phyloP scores from a whole-genome alignment of 2,329 filamentous ascomycete species.

The Botrytis paeoniae region DNA sequence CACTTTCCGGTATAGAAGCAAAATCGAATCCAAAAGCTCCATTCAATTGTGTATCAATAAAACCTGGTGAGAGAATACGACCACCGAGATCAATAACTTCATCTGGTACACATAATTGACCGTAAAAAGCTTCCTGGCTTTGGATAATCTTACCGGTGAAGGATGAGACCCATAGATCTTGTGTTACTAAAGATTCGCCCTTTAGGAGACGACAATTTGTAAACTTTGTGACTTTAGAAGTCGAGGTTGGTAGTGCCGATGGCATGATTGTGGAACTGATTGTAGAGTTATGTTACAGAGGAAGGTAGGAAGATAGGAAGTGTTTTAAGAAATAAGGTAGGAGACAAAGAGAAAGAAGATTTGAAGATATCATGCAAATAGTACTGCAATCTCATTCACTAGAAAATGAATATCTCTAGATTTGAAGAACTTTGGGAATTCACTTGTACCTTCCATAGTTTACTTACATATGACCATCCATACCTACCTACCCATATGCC shows the following conservation, averaged over 20 bases:
- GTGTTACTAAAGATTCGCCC: slow-evolving; percentile 61
- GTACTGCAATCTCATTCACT: slow-evolving; percentile 10
- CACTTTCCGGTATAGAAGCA: slow-evolving; percentile 67
- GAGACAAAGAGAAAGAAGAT: slow-evolving; percentile 5
- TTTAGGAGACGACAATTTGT: slow-evolving; percentile 81
- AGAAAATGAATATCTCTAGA: not conserved
- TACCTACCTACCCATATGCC: not conserved
- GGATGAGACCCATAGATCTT: slow-evolving; percentile 88
- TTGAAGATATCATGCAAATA: not conserved
- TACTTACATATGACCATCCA: not conserved
- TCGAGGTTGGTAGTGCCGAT: slow-evolving; percentile 33
- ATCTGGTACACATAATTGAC: slow-evolving; percentile 66
- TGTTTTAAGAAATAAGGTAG: not conserved
- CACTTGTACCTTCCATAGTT: not conserved
- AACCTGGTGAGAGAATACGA: slow-evolving; percentile 77
- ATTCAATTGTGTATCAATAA: slow-evolving; percentile 91
- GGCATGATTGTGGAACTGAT: slow-evolving; percentile 40
- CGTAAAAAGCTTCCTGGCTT: slow-evolving; percentile 66
- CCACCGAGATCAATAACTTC: slow-evolving; percentile 74
- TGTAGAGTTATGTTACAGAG: not conserved
- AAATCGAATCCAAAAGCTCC: slow-evolving; percentile 93
- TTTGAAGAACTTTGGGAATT: not conserved
- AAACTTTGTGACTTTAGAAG: slow-evolving; percentile 72
- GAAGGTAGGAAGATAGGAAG: not conserved
- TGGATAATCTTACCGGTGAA: slow-evolving; percentile 76